Base-by-base conservation (phyloP, 2,329 filamentous ascomycete genomes). In the Meredithiella fracta region DNA sequence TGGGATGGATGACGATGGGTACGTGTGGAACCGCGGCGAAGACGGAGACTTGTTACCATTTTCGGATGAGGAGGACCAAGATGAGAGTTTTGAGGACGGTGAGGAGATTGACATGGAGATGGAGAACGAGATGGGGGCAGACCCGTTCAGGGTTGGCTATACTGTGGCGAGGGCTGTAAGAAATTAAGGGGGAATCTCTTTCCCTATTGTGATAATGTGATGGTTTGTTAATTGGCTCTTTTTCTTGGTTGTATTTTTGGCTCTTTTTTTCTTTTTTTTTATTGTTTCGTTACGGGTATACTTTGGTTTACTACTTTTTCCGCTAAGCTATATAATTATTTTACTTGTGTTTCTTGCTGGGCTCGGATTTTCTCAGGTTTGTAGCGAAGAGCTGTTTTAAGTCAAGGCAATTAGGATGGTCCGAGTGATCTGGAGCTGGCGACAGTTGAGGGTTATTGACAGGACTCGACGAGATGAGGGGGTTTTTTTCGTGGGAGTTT, bases 11-110 rank as follows among this genome's bases (percentile, higher is more conserved):
- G 57, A 77, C 47, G 75, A 79, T 54, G 73, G 72, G 11, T 66
- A 78, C 51, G 68, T 73, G 54, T 81, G 76, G 73, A 78, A 80
- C 57, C 73, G 77, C 1, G 76, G 78, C 38, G 74, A 76, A 54
- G 76, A 80, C 59, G 74, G 77, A 47, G 77, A 78, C 56, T 69
- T 79, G 11, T 75, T 78, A 51, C 70, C 72, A 17, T 74, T 75
- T 49, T 73, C 71, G 0, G 72, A 78, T 49, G 74, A 73, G 38
- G 72, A 77, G 17, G 69, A 73, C 42, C 72, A 73, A 23, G 68
- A 69, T 34, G 67, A 69, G 22, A 70, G 72, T 26, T 70, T 73
- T 47, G 68, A 73, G n/a, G 67, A 70, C 5, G 69, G 68, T 14
- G 65, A 72, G 9, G 70, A 73, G 50, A 67, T 68, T 15, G 20